Percentiles rank a stretch among this genome's conserved stretches.
These are phyloP conservation scores for Quercus phellos DNA, from an alignment of 331 rosid genomes.

Conservation along the genomic window DNA sequence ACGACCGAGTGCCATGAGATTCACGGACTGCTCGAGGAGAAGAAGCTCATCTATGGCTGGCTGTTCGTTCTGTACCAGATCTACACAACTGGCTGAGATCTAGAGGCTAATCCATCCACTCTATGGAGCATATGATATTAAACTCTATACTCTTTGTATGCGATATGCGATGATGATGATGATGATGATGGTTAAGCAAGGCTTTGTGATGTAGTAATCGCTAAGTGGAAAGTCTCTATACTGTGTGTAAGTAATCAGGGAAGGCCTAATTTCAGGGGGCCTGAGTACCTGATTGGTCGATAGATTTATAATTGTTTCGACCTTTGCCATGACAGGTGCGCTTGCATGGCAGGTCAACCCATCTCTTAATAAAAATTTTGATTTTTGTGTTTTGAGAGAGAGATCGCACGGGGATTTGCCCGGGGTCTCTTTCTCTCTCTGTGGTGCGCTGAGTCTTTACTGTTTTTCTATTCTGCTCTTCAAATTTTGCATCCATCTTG, in stretches of 20 bases:
- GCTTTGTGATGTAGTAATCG: no score
- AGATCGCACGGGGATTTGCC: conserved; percentile 78
- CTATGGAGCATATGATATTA: no score
- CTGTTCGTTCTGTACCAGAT: no score
- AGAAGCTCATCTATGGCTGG: no score
- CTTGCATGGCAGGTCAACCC: conserved; percentile 99
- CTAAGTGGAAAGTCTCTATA: no score
- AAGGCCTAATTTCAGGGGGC: conserved; percentile 7
- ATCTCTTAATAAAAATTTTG: conserved; percentile 41
- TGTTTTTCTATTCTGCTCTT: conserved; percentile 20
- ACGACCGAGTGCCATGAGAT: no score
- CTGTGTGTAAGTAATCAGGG: conserved; percentile 24
- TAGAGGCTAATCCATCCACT: no score
- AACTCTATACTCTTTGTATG: no score
- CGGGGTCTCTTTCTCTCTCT: conserved; percentile 53
- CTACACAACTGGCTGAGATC: no score
- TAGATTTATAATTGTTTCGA: conserved; percentile 57
- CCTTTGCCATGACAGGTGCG: conserved; percentile 99
- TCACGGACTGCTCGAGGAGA: no score
- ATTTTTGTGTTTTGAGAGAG: conserved; percentile 39
- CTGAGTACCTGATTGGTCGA: conserved; percentile 29
- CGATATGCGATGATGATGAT: no score
- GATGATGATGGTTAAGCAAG: no score
- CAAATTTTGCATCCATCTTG: not conserved
- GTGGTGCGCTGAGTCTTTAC: conserved; percentile 41